These are phyloP conservation scores for Geoglossum glabrum DNA, from an alignment of 495 filamentous ascomycete species.

Conservation along the genomic window DNA sequence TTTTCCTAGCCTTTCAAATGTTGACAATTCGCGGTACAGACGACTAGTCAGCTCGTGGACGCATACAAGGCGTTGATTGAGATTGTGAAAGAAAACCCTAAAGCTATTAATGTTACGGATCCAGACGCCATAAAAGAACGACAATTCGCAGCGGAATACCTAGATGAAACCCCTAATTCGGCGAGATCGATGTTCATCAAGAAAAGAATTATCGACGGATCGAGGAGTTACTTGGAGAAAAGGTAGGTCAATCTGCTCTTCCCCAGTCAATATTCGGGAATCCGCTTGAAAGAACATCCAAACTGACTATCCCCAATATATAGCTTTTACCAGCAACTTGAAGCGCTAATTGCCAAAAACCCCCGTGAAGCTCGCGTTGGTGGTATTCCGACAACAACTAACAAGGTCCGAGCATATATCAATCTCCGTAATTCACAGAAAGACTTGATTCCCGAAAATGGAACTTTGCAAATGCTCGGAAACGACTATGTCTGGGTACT, in stretches of 20 bases:
- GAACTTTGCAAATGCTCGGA: constrained; percentile 49
- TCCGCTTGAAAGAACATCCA: neutral
- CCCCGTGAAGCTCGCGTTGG: constrained; percentile 78
- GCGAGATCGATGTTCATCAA: constrained; percentile 36
- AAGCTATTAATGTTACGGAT: constrained; percentile 28
- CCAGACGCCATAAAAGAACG: constrained; percentile 44
- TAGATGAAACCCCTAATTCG: constrained; percentile 48
- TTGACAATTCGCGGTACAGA: neutral
- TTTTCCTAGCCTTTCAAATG: neutral
- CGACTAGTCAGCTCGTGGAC: constrained; percentile 39
- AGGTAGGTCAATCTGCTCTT: constrained; percentile 18
- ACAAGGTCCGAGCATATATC: constrained; percentile 84
- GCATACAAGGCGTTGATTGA: constrained; percentile 60
- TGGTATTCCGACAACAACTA: constrained; percentile 65
- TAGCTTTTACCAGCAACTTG: constrained; percentile 49
- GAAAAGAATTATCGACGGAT: constrained; percentile 58
- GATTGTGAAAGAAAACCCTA: constrained; percentile 46
- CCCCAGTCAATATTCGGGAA: constrained; percentile 5
- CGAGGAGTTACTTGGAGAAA: constrained; percentile 53
- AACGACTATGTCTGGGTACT: constrained; percentile 82
- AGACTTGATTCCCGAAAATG: constrained; percentile 57
- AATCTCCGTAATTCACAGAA: constrained; percentile 53
- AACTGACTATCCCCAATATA: neutral
- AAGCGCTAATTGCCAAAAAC: constrained; percentile 55
- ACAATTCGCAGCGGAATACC: constrained; percentile 52